Evolutionary conservation across 345 rosid genomes (phyloP), one percentile per base, ranked within the genome.

Genomic region (Gossypium anomalum): DNA sequence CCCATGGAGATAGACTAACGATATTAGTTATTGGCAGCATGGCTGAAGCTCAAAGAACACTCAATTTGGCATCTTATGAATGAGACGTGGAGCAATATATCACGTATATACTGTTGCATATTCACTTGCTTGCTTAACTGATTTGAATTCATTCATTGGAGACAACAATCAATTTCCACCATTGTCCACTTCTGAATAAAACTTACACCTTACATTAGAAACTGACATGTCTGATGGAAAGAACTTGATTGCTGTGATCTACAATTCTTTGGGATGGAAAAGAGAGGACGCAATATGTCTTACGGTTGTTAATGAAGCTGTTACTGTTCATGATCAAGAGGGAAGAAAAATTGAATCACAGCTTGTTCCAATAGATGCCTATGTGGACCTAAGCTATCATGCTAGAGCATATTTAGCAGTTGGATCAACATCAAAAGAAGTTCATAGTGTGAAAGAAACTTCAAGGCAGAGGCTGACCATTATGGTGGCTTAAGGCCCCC

Each of bases 181-280:
- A 95, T 98, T 93, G 99, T 82, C 93, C 93, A 44, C 93, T 95
- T 82, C 80, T 95, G 87, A 95, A 93, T 86, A 87, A 93, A 85
- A 93, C 93, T 79, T 93, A 90, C 77, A 98, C 69, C 93, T 94
- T 66, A 83, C 96, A 67, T 87, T 97, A 68, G 99, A 95, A 87
- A 72, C 79, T 63, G 79, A 80, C 68, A 78, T 80, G 20, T 87
- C 93, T 67, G 68, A 73, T 2, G 97, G 94, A 62, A 86, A 89
- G 83, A 85, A 84, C 51, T 84, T 95, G 97, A 74, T 85, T 60
- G 82, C 90, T 75, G 86, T 95, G 81, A 87, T 87, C 71, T 95
- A 95, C 83, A 95, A 95, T 80, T 77, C 99, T 64, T 95, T 95
- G 65, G 99, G 98, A 83, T 95, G 98, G 99, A 86, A 89, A 81